Evolutionary conservation across 176 grass and related monocot genomes (phyloP).

Genomic region (Alopecurus myosuroides): DNA sequence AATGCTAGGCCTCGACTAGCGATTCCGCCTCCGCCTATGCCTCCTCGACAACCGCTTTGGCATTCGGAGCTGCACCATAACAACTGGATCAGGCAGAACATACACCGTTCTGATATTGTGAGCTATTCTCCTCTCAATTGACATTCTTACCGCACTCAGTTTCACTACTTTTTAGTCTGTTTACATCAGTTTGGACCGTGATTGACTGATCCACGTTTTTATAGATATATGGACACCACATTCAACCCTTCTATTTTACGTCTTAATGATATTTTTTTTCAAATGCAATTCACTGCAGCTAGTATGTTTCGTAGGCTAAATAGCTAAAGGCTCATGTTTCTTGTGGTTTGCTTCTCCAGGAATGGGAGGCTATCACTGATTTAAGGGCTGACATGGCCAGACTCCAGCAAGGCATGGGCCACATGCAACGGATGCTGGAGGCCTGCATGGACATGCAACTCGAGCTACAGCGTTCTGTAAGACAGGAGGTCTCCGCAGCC

Average conservation of each 20-base stretch:
- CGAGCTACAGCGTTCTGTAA: conserved; percentile 89
- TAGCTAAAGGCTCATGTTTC: background rate
- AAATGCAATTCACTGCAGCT: too few species aligned
- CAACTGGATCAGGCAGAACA: conserved; percentile 86
- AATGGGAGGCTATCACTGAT: conserved; percentile 99
- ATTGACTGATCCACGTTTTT: background rate
- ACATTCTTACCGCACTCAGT: background rate
- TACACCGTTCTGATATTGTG: conserved; percentile 83
- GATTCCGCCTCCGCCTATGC: conserved; percentile 77
- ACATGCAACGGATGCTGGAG: conserved; percentile 95
- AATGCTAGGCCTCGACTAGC: conserved; percentile 39
- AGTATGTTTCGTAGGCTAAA: background rate
- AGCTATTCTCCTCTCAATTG: conserved; percentile 25
- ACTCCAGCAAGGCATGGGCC: conserved; percentile 91
- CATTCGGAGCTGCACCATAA: conserved; percentile 65
- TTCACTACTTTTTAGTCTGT: background rate
- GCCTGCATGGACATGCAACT: conserved; percentile 99
- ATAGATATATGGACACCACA: background rate
- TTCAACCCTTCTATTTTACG: background rate
- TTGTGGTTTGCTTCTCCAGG: conserved; percentile 48
- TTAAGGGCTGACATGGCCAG: conserved; percentile 85
- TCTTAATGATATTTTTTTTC: background rate
- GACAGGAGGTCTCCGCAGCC: conserved; percentile 96
- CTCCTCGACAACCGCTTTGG: conserved; percentile 74
- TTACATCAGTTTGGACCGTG: background rate